These are phyloP conservation scores for Dalechampia spathulata DNA, from an alignment of 441 rosid species.

Conservation along the genomic window DNA sequence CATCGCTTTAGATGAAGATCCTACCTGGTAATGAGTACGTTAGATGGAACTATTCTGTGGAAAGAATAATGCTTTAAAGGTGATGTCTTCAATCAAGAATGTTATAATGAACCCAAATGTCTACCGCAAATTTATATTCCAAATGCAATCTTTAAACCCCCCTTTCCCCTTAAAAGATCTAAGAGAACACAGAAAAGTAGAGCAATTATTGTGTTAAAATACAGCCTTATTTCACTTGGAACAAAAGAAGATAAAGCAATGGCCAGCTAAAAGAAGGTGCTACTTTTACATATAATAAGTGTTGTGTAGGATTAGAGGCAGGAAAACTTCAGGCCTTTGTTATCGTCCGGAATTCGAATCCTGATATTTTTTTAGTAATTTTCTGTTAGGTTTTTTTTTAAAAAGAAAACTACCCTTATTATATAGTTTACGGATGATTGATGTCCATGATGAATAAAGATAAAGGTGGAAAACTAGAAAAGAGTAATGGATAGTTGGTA, in stretches of 20 bases:
- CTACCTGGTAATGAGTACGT: background rate
- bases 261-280: conserved; percentile 10
- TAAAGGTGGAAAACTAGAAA: no score
- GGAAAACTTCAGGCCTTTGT: conserved; percentile 18
- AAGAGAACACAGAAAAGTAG: background rate
- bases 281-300: conserved; percentile 29
- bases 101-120: background rate
- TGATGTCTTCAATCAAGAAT: background rate
- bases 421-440: no score
- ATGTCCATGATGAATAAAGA: no score
- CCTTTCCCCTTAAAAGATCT: conserved; percentile 1
- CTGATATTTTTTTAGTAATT: no score
- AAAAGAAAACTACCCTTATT: no score
- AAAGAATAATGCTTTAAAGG: background rate
- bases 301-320: conserved; percentile 26
- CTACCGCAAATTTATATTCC: background rate
- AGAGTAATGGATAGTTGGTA: no score
- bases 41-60: background rate
- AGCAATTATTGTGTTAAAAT: conserved; percentile 9
- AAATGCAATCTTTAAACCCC: background rate
- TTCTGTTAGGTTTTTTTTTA: no score
- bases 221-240: no score
- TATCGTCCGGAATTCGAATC: no score
- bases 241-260: no score
- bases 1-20: background rate